These are phyloP conservation scores for Neckera pumila DNA, from an alignment of 225 moss, liverwort and hornwort species.

Conservation along the genomic window DNA sequence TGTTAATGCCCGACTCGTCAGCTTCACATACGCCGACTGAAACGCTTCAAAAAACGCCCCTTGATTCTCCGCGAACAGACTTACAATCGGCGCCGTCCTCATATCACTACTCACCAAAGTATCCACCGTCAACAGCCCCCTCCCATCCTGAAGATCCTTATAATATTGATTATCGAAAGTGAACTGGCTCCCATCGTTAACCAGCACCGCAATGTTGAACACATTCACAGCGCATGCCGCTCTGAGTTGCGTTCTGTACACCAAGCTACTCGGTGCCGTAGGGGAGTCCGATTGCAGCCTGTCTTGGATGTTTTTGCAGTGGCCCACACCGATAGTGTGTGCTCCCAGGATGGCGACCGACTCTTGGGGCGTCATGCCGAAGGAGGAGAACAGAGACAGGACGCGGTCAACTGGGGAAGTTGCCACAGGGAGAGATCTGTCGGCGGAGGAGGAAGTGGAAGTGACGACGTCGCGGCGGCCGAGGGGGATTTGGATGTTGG, in stretches of 20 bases:
- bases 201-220: slow-evolving; percentile 20
- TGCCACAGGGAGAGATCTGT: slow-evolving; percentile 16
- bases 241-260: slow-evolving; percentile 28
- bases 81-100: slow-evolving; percentile 18
- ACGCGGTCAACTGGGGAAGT: slow-evolving; percentile 17
- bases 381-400: slow-evolving; percentile 16
- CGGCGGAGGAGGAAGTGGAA: slow-evolving; percentile 26
- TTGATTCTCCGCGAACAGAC: slow-evolving; percentile 21
- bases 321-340: slow-evolving; percentile 52
- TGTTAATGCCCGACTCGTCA: slow-evolving; percentile 28
- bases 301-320: slow-evolving; percentile 34
- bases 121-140: slow-evolving; percentile 46
- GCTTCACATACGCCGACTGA: slow-evolving; percentile 28
- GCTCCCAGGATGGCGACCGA: slow-evolving; percentile 55
- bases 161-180: slow-evolving; percentile 75
- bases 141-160: slow-evolving; percentile 38
- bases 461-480: slow-evolving; percentile 37
- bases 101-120: slow-evolving; percentile 23
- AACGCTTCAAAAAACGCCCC: slow-evolving; percentile 42
- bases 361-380: slow-evolving; percentile 43
- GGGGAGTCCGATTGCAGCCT: slow-evolving; percentile 11
- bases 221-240: slow-evolving; percentile 40
- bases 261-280: slow-evolving; percentile 23
- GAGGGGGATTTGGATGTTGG: slow-evolving; percentile 25
- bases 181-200: slow-evolving; percentile 36